Evolutionary conservation across 495 filamentous ascomycete species (phyloP).

Genomic region (Penicillium argentinense): DNA sequence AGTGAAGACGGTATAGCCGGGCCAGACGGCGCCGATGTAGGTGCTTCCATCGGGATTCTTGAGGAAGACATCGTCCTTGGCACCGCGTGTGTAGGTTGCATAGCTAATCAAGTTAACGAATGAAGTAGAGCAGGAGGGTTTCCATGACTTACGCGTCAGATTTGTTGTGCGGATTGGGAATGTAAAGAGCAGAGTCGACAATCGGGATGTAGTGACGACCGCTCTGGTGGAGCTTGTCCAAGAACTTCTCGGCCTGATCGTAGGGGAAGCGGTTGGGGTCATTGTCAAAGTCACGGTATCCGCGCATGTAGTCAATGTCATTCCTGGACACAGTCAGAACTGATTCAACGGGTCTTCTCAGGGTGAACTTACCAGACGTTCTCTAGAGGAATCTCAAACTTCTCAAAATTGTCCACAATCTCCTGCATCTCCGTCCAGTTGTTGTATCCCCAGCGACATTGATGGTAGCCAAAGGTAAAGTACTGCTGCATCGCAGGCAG

Average conservation of each 20-base stretch:
- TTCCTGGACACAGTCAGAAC: slow-evolving; percentile 37
- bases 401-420: slow-evolving; percentile 57
- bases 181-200: slow-evolving; percentile 77
- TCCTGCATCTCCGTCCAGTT: slow-evolving; percentile 56
- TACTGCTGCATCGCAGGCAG: slow-evolving; percentile 65
- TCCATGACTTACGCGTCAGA: slow-evolving; percentile 65
- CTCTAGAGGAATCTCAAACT: slow-evolving; percentile 61
- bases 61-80: slow-evolving; percentile 61
- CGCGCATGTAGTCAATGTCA: slow-evolving; percentile 60
- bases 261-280: slow-evolving; percentile 52
- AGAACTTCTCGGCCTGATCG: slow-evolving; percentile 56
- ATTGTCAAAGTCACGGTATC: slow-evolving; percentile 59
- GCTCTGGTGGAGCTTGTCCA: slow-evolving; percentile 62
- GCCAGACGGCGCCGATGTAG: slow-evolving; percentile 67
- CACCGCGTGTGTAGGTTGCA: slow-evolving; percentile 66
- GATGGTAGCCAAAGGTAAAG: slow-evolving; percentile 62
- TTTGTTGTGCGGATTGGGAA: slow-evolving; percentile 70
- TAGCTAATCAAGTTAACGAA: slow-evolving; percentile 42
- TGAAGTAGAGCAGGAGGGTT: background rate
- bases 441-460: slow-evolving; percentile 65
- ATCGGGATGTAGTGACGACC: slow-evolving; percentile 80
- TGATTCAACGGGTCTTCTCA: background rate
- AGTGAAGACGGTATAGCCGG: slow-evolving; percentile 63
- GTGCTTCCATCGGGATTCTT: slow-evolving; percentile 61
- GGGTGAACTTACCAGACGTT: slow-evolving; percentile 60